Percentiles rank a stretch among this genome's conserved stretches.
These are phyloP conservation scores for Pseudozyma hubeiensis DNA, from an alignment of 1,284 basidiomycete species.

Conservation along the genomic window DNA sequence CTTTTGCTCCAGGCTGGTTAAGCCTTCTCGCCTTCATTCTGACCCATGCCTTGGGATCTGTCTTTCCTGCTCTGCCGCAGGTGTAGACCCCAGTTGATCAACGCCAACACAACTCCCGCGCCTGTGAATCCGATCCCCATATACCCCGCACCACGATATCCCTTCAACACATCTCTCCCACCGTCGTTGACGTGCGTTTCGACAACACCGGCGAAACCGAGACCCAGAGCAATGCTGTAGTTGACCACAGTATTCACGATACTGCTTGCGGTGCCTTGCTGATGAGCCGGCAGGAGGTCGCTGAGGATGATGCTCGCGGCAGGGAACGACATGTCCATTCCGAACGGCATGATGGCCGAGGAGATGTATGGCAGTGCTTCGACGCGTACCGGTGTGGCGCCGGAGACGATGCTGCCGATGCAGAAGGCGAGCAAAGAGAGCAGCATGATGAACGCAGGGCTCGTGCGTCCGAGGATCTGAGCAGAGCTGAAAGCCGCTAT, in stretches of 20 bases:
- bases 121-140: constrained; percentile 49
- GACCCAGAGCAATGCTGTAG: constrained; percentile 54
- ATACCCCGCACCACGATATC: constrained; percentile 44
- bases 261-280: constrained; percentile 54
- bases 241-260: constrained; percentile 61
- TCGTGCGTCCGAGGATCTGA: constrained; percentile 31
- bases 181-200: constrained; percentile 50
- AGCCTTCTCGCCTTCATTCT: not conserved
- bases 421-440: constrained; percentile 49
- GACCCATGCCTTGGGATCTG: not conserved
- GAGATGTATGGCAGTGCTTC: constrained; percentile 36
- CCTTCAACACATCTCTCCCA: constrained; percentile 25
- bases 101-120: constrained; percentile 30
- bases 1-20: not conserved
- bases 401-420: constrained; percentile 43
- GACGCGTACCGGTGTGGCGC: constrained; percentile 31
- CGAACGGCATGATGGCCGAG: constrained; percentile 41
- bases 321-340: constrained; percentile 58
- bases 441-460: constrained; percentile 46
- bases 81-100: constrained; percentile 29
- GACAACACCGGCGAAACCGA: constrained; percentile 58
- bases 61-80: constrained; percentile 1
- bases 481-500: constrained; percentile 46
- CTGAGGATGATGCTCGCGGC: constrained; percentile 51
- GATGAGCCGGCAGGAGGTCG: constrained; percentile 40